A percentile compares a stretch with the other conserved stretches of the same genome.
Conservation (phyloP, 2,329 filamentous ascomycete genomes). For the Graphilbum ipis-grandicollis region DNA sequence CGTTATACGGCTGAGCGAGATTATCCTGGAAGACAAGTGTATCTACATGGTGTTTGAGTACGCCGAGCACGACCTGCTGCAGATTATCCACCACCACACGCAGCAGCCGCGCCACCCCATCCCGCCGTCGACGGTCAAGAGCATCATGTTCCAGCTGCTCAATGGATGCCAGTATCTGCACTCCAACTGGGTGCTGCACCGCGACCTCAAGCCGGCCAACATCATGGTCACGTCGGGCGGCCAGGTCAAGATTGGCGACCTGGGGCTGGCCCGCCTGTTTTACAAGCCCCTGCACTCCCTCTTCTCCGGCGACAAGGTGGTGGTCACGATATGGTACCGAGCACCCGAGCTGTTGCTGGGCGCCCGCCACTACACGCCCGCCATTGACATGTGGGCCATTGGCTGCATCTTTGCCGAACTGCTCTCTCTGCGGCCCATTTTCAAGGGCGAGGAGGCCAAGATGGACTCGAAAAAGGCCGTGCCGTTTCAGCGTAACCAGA, state of each 20-base stretch:
- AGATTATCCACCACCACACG: constrained; percentile 96
- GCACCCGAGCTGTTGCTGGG: constrained; percentile 87
- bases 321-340: constrained; percentile 98
- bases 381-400: constrained; percentile 93
- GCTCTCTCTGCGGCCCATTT: constrained; percentile 77
- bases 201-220: constrained; percentile 93
- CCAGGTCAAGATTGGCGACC: constrained; percentile 85
- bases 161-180: constrained; percentile 92
- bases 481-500: constrained; percentile 93
- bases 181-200: constrained; percentile 91
- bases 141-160: constrained; percentile 87
- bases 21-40: constrained; percentile 95
- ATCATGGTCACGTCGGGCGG: constrained; percentile 92
- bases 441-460: constrained; percentile 97
- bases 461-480: constrained; percentile 98
- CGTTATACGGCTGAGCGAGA: constrained; percentile 81
- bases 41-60: constrained; percentile 99
- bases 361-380: constrained; percentile 88
- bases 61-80: constrained; percentile 88
- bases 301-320: constrained; percentile 90
- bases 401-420: constrained; percentile 97
- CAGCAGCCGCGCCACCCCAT: constrained; percentile 78
- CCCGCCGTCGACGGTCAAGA: constrained; percentile 74
- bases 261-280: constrained; percentile 82
- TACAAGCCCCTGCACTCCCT: constrained; percentile 85